phyloP scores from a whole-genome alignment of 441 rosid species.

The Pelargonium exstipulatum region DNA sequence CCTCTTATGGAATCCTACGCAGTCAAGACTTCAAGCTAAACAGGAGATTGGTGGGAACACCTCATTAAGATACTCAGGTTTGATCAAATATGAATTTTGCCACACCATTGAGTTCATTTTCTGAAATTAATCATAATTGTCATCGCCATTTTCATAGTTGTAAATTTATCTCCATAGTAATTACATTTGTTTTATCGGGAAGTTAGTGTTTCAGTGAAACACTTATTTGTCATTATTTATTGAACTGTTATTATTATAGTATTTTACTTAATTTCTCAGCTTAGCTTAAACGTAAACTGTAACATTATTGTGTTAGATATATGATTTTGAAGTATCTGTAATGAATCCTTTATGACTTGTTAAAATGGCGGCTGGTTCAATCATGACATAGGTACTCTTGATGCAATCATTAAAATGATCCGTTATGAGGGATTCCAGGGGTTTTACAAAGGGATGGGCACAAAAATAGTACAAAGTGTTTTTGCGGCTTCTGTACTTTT shows the following conservation, averaged over 20 bases:
- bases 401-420: constrained; percentile 61
- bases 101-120: constrained; percentile 11
- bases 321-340: no score
- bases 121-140: neutral
- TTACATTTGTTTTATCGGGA: neutral
- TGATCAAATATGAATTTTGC: constrained; percentile 15
- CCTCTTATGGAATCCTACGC: constrained; percentile 24
- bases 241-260: no score
- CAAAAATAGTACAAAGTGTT: constrained; percentile 71
- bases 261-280: no score
- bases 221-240: no score
- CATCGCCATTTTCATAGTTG: neutral
- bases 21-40: constrained; percentile 75
- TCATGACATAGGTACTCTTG: constrained; percentile 42
- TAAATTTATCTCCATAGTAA: neutral
- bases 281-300: no score
- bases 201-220: no score
- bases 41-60: constrained; percentile 63
- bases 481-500: constrained; percentile 72
- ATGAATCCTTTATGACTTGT: neutral
- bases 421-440: constrained; percentile 50
- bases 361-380: constrained; percentile 10
- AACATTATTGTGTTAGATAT: no score
- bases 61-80: constrained; percentile 60
- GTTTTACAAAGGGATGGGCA: constrained; percentile 71